phyloP scores from a whole-genome alignment of 1,284 basidiomycete species.

The Mycena sp. region DNA sequence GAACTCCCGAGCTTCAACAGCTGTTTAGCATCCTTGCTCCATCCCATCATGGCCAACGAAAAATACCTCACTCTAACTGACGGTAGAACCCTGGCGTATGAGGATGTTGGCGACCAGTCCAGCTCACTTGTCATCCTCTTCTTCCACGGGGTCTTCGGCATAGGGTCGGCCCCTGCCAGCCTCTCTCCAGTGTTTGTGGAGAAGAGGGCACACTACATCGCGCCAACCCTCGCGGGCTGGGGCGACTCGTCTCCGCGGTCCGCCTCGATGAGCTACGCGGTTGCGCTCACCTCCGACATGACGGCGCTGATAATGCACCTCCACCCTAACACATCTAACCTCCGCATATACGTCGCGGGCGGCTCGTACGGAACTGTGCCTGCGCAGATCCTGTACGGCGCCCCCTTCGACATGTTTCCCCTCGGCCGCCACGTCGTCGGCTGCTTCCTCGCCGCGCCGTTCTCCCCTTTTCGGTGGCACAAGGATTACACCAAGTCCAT shows the following conservation, averaged over 20 bases:
- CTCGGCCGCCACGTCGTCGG: slow-evolving; percentile 55
- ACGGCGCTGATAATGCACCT: slow-evolving; percentile 58
- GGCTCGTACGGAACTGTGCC: slow-evolving; percentile 63
- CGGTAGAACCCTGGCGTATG: slow-evolving; percentile 61
- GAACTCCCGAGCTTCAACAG: no score
- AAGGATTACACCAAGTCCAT: slow-evolving; percentile 53
- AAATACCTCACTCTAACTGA: slow-evolving; percentile 52
- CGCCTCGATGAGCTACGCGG: slow-evolving; percentile 47
- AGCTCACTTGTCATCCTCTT: slow-evolving; percentile 60
- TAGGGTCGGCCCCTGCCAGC: slow-evolving; percentile 46
- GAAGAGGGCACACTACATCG: slow-evolving; percentile 55
- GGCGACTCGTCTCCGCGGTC: slow-evolving; percentile 56
- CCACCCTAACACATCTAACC: slow-evolving; percentile 51
- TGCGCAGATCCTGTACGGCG: slow-evolving; percentile 66
- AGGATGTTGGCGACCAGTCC: slow-evolving; percentile 54
- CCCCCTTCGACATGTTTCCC: slow-evolving; percentile 59
- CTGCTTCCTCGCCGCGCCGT: slow-evolving; percentile 55
- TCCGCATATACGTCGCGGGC: slow-evolving; percentile 60
- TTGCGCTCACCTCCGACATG: slow-evolving; percentile 57
- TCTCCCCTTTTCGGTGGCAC: slow-evolving; percentile 59
- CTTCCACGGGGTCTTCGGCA: slow-evolving; percentile 60
- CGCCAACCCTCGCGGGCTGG: slow-evolving; percentile 66
- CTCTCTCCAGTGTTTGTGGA: slow-evolving; percentile 42
- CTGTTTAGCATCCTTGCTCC: not conserved
- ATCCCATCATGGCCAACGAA: slow-evolving; percentile 39